A percentile compares a stretch with the other conserved stretches of the same genome.
These are phyloP conservation scores for Mrakia hoshinonis DNA, from an alignment of 768 basidiomycete genomes.

Conservation along the genomic window DNA sequence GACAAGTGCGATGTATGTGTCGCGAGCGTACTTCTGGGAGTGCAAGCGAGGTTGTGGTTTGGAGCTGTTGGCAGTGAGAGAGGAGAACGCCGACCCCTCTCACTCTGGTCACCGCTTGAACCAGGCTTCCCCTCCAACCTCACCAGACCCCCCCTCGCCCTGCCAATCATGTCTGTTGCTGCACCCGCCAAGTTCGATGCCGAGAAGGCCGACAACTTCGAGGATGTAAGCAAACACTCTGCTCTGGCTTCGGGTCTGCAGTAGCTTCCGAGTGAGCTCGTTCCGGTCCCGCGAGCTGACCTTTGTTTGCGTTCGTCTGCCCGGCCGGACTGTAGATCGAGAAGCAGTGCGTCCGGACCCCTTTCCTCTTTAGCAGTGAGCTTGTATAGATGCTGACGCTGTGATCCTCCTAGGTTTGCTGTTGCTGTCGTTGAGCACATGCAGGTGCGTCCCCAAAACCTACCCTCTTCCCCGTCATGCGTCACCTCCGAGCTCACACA, in stretches of 20 bases:
- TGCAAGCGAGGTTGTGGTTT: no score
- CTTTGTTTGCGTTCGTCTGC: conserved; percentile 20
- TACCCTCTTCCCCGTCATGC: not conserved
- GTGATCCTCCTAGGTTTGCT: conserved; percentile 58
- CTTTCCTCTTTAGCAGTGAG: not conserved
- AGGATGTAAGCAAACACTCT: conserved; percentile 61
- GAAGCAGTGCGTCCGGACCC: conserved; percentile 63
- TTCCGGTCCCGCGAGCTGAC: not conserved
- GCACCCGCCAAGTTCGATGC: conserved; percentile 57
- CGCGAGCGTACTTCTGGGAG: no score
- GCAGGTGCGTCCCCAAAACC: conserved; percentile 53
- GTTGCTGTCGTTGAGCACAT: conserved; percentile 96
- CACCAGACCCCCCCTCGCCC: not conserved
- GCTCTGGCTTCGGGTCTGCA: no score
- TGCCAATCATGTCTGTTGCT: conserved; percentile 26
- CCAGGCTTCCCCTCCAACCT: not conserved
- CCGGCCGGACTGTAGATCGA: conserved; percentile 58
- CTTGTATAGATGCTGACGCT: not conserved
- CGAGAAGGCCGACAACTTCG: conserved; percentile 80
- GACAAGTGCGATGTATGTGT: no score
- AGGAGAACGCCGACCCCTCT: no score
- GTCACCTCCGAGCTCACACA: not conserved
- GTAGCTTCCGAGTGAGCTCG: not conserved
- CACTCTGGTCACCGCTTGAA: no score
- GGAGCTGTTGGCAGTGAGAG: no score